A percentile compares a stretch with the other conserved stretches of the same genome.
phyloP scores from a whole-genome alignment of 257 asterid species.

The Solanum peruvianum region DNA sequence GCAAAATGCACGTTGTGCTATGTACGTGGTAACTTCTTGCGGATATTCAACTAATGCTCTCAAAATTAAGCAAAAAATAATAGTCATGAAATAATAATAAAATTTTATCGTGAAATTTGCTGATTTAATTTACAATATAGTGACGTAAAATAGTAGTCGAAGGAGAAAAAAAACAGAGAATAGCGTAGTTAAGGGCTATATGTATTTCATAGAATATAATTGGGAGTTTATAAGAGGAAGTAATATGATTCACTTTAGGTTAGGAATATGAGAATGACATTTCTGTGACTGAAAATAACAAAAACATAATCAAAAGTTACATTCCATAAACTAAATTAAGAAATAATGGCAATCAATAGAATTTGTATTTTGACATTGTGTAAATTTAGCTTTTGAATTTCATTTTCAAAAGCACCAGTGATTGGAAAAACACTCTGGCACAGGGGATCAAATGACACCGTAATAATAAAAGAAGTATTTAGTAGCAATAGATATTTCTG shows the following conservation, averaged over 20 bases:
- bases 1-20: background rate
- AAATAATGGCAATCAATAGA: background rate
- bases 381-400: background rate
- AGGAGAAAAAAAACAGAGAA: background rate
- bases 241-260: conserved; percentile 7
- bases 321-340: background rate
- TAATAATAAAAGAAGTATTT: no score
- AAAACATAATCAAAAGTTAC: background rate
- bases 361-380: background rate
- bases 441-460: background rate
- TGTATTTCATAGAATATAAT: background rate
- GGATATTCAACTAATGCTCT: background rate
- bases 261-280: conserved; percentile 1
- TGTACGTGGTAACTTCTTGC: background rate
- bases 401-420: background rate
- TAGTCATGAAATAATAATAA: background rate
- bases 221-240: conserved; percentile 3
- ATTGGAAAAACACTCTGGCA: background rate
- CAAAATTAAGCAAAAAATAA: background rate
- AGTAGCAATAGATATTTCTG: background rate
- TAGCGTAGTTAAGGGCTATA: background rate
- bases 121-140: background rate
- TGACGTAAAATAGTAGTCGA: background rate
- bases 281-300: background rate
- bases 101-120: background rate